phyloP scores from a whole-genome alignment of 2,329 filamentous ascomycete species.

The Apiospora arundinis region DNA sequence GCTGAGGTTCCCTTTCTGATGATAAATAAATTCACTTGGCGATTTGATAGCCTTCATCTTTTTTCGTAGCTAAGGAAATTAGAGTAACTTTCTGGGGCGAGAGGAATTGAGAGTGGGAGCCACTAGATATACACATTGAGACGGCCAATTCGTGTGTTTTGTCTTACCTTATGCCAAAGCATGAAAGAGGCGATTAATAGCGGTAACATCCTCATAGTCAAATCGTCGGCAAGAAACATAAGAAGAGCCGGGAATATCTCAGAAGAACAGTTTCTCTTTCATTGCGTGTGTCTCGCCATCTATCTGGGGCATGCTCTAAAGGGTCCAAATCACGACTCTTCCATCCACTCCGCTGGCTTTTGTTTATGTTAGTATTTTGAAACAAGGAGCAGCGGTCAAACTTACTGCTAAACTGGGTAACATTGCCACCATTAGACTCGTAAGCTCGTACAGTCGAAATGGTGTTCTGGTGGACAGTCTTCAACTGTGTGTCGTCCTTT shows the following conservation, averaged over 20 bases:
- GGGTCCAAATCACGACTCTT: slow-evolving; percentile 79
- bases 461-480: slow-evolving; percentile 96
- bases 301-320: slow-evolving; percentile 46
- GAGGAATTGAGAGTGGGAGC: neutral
- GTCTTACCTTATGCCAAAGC: neutral
- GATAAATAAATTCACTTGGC: slow-evolving; percentile 28
- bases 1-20: neutral
- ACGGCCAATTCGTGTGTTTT: neutral
- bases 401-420: slow-evolving; percentile 88
- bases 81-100: neutral
- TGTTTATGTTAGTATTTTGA: slow-evolving; percentile 36
- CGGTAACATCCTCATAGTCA: neutral
- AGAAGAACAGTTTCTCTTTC: neutral
- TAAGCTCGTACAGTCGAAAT: slow-evolving; percentile 84
- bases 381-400: slow-evolving; percentile 36
- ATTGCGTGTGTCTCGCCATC: slow-evolving; percentile 8
- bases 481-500: slow-evolving; percentile 91
- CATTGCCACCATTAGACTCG: slow-evolving; percentile 66
- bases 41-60: slow-evolving; percentile 27
- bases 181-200: neutral
- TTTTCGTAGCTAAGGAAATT: neutral
- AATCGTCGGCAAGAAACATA: neutral
- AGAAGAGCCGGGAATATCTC: neutral
- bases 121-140: neutral
- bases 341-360: slow-evolving; percentile 83